Evolutionary conservation across 2,329 filamentous ascomycete species (phyloP), one percentile per base, ranked within the genome.

Genomic region (Exophiala alcalophila): DNA sequence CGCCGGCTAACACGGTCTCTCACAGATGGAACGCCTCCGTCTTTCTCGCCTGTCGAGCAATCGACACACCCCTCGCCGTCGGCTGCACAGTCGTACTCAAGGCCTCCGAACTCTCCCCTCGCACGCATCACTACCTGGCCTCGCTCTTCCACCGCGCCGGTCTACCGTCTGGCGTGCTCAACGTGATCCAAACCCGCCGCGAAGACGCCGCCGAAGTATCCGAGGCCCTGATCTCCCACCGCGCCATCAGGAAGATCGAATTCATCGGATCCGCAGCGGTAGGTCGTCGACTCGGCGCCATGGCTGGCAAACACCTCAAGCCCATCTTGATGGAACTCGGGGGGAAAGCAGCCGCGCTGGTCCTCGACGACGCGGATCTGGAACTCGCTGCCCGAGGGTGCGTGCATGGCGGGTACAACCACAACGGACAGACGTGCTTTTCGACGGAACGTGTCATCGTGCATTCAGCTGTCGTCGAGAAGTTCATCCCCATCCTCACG

Each of bases 381-480:
- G 12, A 29, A 23, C 23, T 29, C 8, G 40, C 40, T 8, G 40
- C 40, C 4, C 21, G 29, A 19, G 20, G 12, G 10, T 43, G 80
- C 79, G 43, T 94, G 88, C 84, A 88, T 83, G 1, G 90, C 15
- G 83, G 87, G 4, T 71, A 95, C 33, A 95, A 95, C 74, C 95
- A 95, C 71, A 94, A 88, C 28, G 90, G 90, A 9, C 90, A 96
- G 71, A 94, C 86, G 61, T 96, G 90, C 72, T 95, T 90, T 67
- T 85, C 86, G 19, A 73, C 95, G 34, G 90, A 96, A 69, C 76
- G 90, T 16, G 79, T 95, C 5, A 95, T 95, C 55, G 89, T 95
- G 3, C 81, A 90, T 56, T 84, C 85, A 57, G 81, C 78, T 54
- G 78, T 95, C 25, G 81, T 95, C 61, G 86, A 94, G 58, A 70